phyloP scores from a whole-genome alignment of 1,139 yeast species.

The Petasospora fabianii region DNA sequence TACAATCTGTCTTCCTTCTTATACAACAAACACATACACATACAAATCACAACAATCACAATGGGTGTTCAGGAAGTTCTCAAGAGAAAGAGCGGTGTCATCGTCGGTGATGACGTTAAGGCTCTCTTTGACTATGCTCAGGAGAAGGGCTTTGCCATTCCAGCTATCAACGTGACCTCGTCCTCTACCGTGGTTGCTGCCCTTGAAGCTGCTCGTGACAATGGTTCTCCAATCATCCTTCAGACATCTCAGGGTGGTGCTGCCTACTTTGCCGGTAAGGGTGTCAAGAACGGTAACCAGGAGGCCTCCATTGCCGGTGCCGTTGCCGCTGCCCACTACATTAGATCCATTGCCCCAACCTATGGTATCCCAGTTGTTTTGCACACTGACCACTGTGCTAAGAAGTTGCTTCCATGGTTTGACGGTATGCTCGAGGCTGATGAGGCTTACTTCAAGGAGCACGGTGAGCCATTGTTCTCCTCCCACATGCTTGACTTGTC shows the following conservation, averaged over 20 bases:
- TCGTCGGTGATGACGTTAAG: conserved; percentile 97
- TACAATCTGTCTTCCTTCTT: too few relatives aligned
- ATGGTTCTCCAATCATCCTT: conserved; percentile 90
- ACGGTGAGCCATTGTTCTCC: conserved; percentile 95
- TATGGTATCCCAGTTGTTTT: conserved; percentile 96
- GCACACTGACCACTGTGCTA: conserved; percentile 99
- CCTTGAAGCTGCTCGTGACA: conserved; percentile 97
- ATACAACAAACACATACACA: neutral
- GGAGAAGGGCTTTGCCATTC: conserved; percentile 91
- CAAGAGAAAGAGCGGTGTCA: conserved; percentile 92
- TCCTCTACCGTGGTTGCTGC: conserved; percentile 97
- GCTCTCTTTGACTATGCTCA: conserved; percentile 92
- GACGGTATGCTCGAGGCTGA: conserved; percentile 98
- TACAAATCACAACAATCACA: conserved; percentile 9
- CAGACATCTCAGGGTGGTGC: conserved; percentile 99
- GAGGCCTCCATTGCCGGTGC: conserved; percentile 93
- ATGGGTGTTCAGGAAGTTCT: conserved; percentile 65
- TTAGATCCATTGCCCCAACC: conserved; percentile 93
- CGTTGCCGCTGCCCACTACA: conserved; percentile 97
- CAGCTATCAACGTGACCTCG: conserved; percentile 97
- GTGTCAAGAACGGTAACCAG: conserved; percentile 91
- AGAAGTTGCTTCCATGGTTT: conserved; percentile 96
- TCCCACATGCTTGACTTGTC: conserved; percentile 99
- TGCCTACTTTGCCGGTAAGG: conserved; percentile 99
- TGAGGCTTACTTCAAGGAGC: conserved; percentile 79